Conservation (phyloP, 83 land plant genomes). For the Diphasiastrum complanatum region DNA sequence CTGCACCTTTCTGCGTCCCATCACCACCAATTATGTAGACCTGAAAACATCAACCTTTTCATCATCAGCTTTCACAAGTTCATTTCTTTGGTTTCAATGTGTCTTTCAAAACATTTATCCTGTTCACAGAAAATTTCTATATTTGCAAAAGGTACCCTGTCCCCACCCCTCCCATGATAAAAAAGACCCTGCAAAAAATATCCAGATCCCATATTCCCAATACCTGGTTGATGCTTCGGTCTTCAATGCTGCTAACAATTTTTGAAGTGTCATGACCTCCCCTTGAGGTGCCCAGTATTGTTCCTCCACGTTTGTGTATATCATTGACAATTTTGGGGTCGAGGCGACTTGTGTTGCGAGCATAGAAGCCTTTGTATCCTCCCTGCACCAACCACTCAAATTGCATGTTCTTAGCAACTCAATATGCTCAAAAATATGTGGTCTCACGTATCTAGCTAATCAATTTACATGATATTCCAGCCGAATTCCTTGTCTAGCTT, state of each 20-base stretch:
- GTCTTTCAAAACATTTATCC: no score
- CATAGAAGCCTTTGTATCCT: slow-evolving; percentile 70
- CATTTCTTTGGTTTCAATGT: no score
- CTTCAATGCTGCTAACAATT: slow-evolving; percentile 78
- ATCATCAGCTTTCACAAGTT: neutral
- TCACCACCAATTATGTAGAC: slow-evolving; percentile 83
- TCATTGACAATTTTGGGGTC: slow-evolving; percentile 65
- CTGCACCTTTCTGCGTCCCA: slow-evolving; percentile 84
- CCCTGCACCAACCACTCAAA: slow-evolving; percentile 34
- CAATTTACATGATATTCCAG: neutral
- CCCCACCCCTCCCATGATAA: neutral
- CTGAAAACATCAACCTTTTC: slow-evolving; percentile 21
- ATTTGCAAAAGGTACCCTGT: no score
- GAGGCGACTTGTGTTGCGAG: slow-evolving; percentile 53
- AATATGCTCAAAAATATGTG: neutral
- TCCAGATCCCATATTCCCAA: neutral
- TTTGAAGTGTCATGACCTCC: slow-evolving; percentile 76
- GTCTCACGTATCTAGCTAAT: neutral
- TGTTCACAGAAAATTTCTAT: no score
- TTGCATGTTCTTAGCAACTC: neutral
- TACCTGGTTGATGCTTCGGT: slow-evolving; percentile 82
- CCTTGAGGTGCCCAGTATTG: slow-evolving; percentile 72
- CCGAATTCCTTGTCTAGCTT: neutral
- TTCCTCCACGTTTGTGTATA: slow-evolving; percentile 91
- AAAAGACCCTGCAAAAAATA: neutral